Percentiles rank a stretch among this genome's conserved stretches.
Conservation (phyloP, 805 yeast genomes). For the Metschnikowia proteae region DNA sequence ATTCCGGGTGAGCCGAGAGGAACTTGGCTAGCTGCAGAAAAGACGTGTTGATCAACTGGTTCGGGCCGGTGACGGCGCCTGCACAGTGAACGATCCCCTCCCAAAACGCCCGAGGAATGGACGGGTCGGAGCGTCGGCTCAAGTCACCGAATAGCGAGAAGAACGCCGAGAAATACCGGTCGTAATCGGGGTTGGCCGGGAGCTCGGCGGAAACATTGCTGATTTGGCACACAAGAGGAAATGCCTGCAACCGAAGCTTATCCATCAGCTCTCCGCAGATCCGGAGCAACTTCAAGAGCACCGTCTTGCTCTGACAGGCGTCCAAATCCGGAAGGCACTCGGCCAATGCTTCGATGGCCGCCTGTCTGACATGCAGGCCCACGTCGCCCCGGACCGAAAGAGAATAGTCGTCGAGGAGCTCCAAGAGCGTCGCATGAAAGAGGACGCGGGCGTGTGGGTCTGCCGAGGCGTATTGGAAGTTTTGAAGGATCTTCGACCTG, state of each 20-base stretch:
- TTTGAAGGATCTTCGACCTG: conserved; percentile 23
- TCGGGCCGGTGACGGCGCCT: conserved; percentile 55
- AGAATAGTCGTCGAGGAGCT: conserved; percentile 70
- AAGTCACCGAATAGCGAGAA: conserved; percentile 16
- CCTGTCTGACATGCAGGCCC: conserved; percentile 68
- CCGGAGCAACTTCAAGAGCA: conserved; percentile 42
- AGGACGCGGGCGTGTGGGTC: conserved; percentile 10
- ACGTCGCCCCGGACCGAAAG: conserved; percentile 84
- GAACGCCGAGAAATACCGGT: conserved; percentile 20
- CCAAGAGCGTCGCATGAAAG: conserved; percentile 14
- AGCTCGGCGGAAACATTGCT: background rate
- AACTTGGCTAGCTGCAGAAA: conserved; percentile 25
- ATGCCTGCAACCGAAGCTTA: conserved; percentile 44
- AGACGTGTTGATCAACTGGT: conserved; percentile 40
- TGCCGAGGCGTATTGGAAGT: conserved; percentile 18
- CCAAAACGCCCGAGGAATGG: conserved; percentile 39
- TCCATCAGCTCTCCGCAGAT: conserved; percentile 64
- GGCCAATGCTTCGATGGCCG: conserved; percentile 33
- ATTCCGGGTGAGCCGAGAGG: background rate
- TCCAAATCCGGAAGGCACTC: background rate
- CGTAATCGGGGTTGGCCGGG: conserved; percentile 6
- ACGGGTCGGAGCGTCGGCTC: background rate
- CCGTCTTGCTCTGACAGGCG: background rate
- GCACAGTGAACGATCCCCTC: conserved; percentile 50
- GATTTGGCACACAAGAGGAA: conserved; percentile 31